Evolutionary conservation across 352 stramenopile genomes (phyloP).

Genomic region (Pythium brassicae): DNA sequence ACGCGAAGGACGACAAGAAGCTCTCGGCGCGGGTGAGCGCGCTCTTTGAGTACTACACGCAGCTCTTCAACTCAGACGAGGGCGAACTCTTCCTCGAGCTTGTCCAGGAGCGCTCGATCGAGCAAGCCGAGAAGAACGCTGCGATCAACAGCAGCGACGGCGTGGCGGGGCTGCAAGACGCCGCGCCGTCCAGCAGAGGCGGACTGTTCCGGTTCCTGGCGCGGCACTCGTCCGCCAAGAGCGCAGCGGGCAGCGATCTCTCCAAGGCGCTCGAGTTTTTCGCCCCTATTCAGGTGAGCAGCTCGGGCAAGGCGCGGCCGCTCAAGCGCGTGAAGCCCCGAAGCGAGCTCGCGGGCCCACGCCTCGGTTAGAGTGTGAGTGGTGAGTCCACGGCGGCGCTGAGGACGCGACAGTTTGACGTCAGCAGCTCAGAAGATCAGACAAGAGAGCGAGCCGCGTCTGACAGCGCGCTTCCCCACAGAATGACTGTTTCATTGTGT

Average conservation of each 20-base stretch:
- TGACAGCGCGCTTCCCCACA: too few relatives aligned
- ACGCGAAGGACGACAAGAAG: constrained; percentile 53
- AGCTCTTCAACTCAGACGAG: constrained; percentile 61
- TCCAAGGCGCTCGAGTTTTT: constrained; percentile 52
- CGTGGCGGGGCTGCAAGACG: neutral
- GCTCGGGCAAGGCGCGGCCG: constrained; percentile 15
- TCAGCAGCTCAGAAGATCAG: too few relatives aligned
- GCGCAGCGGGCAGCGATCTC: constrained; percentile 12
- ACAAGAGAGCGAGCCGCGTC: too few relatives aligned
- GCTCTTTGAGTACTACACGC: constrained; percentile 65
- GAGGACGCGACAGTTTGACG: too few relatives aligned
- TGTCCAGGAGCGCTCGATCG: constrained; percentile 24
- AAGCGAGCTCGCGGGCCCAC: neutral
- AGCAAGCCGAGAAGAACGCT: constrained; percentile 8
- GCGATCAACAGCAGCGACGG: neutral
- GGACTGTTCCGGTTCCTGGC: constrained; percentile 35
- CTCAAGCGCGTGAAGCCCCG: constrained; percentile 7
- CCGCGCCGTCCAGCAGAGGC: constrained; percentile 1
- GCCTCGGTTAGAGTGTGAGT: neutral
- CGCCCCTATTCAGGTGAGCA: constrained; percentile 39
- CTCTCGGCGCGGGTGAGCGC: constrained; percentile 30
- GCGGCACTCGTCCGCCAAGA: constrained; percentile 19
- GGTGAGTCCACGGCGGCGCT: too few relatives aligned
- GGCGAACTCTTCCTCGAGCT: constrained; percentile 50
- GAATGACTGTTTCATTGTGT: too few relatives aligned